These are phyloP conservation scores for Aspergillus sp. DNA, from an alignment of 2,329 filamentous ascomycete species.

Conservation along the genomic window DNA sequence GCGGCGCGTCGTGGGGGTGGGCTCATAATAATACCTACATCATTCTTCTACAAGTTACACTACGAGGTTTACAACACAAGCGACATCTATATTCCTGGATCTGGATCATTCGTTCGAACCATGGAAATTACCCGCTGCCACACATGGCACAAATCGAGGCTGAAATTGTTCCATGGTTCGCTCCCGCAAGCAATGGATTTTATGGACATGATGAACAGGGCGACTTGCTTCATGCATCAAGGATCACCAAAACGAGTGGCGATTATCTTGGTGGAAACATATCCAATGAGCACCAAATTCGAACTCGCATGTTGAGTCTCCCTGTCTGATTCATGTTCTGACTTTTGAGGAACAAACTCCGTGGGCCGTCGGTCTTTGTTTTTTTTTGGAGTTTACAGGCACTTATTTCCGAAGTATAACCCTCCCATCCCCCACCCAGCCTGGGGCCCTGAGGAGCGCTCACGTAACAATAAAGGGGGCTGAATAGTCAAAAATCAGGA, in stretches of 20 bases:
- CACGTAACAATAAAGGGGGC: neutral
- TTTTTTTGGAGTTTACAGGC: neutral
- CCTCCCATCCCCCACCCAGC: neutral
- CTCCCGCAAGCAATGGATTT: slow-evolving; percentile 8
- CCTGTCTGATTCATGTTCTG: neutral
- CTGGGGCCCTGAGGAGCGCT: neutral
- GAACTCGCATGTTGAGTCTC: neutral
- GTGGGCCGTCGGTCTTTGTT: neutral
- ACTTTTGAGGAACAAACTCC: neutral
- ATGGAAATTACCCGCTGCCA: slow-evolving; percentile 13
- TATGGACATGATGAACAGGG: neutral
- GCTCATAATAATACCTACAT: neutral
- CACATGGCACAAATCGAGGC: neutral
- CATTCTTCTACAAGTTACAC: neutral
- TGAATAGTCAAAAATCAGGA: neutral
- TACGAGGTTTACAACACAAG: too few species aligned
- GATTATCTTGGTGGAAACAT: neutral
- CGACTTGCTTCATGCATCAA: neutral
- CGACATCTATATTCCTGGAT: neutral
- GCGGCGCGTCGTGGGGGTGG: neutral
- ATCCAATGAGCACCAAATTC: neutral
- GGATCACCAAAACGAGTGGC: neutral
- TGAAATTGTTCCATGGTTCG: slow-evolving; percentile 21
- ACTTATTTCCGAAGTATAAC: slow-evolving; percentile 6
- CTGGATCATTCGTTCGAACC: slow-evolving; percentile 6